Evolutionary conservation across 129 eudicot genomes (phyloP).

Genomic region (carrot (Daucus carota)): DH1_v3.0 NC_030386.2:22035501-22036000

Average conservation of each 20-base stretch:
- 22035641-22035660: background rate
- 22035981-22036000: constrained; percentile 95
- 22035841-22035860: constrained; percentile 56
- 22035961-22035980: constrained; percentile 68
- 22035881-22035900: constrained; percentile 80
- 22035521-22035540: background rate
- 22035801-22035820: constrained; percentile 85
- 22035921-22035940: constrained; percentile 47
- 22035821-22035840: constrained; percentile 85
- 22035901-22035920: constrained; percentile 71
- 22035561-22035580: background rate
- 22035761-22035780: background rate
- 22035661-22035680: no score
- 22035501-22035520: background rate
- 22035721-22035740: background rate
- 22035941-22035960: constrained; percentile 47
- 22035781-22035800: constrained; percentile 76
- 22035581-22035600: background rate
- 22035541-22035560: background rate
- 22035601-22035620: background rate
- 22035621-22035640: background rate
- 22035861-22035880: constrained; percentile 76
- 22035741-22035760: constrained; percentile 9
- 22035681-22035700: background rate
- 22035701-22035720: no score